Base-by-base conservation (phyloP, 805 yeast species). In the Nakazawaea peltata region DNA sequence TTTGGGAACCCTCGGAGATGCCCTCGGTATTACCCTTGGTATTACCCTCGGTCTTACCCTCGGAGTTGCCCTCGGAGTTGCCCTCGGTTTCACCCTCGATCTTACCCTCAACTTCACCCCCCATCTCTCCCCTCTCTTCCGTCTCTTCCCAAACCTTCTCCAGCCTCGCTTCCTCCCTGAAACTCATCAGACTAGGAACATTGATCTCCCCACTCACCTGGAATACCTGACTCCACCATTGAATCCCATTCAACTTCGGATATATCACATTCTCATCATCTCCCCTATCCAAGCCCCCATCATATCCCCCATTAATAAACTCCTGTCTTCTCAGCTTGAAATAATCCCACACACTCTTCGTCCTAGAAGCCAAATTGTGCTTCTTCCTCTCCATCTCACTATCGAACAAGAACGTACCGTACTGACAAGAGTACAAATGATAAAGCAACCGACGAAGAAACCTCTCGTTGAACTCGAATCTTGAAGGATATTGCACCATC, bases 311-410 rank as follows among this genome's bases (percentile, higher is more conserved):
- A 51, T 81, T 82, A 1, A 68, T 57, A 49, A 88, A 90, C 51
- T 88, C 95, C 9, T 54, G 54, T 14, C 66, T 65, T 17, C 96
- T 63, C 5, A 94, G 82, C 36, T 76, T 65, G 61, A 92, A 90
- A 52, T 92, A 88, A 55, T 88, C 95, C 97, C 97, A 88, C 1
- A 82, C 95, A 11, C 90, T 77, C 23, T 83, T 67, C 0, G 96
- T 82, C 10, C 66, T 61, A 3, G 56, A 46, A 6, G 48, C 52
- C 2, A 74, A 55, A 9, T 65, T 53, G 19, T 63, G 56, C n/a
- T 57, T 59, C 6, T 59, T 47, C 36, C 77, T 59, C 40, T 85
- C 94, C 33, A 57, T 54, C 50, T 92, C 96, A 30, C 71, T 69
- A 49, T 92, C 81, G 45, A 73, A 77, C 35, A 92, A 54, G 48